Conservation (phyloP, 169 alveolate species). For the Eimeria tenella region DNA sequence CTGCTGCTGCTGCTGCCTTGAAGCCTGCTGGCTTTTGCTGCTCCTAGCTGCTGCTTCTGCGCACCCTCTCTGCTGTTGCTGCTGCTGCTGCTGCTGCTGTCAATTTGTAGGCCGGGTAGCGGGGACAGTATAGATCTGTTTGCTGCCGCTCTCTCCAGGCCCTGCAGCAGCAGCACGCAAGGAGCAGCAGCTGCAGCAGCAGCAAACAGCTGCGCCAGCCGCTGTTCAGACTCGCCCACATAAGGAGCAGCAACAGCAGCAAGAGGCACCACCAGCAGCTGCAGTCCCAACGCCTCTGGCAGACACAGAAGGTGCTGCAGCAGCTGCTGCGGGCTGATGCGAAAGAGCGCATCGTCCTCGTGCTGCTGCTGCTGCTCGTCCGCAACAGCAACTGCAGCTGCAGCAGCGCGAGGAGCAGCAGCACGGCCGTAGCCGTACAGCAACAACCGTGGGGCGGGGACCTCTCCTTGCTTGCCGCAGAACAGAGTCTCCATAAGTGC, state of each 20-base stretch:
- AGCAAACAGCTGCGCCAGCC: slow-evolving; percentile 38
- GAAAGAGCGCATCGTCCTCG: background rate
- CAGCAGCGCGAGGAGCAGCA: slow-evolving; percentile 4
- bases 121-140: background rate
- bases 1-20: slow-evolving; percentile 39
- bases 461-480: background rate
- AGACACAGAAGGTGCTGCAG: background rate
- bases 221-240: slow-evolving; percentile 13
- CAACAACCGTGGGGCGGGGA: slow-evolving; percentile 9
- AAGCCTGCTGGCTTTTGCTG: background rate
- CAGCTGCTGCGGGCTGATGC: slow-evolving; percentile 47
- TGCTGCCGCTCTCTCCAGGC: slow-evolving; percentile 25
- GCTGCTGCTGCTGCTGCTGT: slow-evolving; percentile 24
- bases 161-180: slow-evolving; percentile 36
- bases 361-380: slow-evolving; percentile 11
- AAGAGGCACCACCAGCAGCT: slow-evolving; percentile 26
- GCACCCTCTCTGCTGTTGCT: background rate
- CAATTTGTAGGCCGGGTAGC: background rate
- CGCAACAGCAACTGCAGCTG: background rate
- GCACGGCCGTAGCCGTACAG: slow-evolving; percentile 35
- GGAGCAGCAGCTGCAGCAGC: slow-evolving; percentile 56
- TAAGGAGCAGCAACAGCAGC: slow-evolving; percentile 29
- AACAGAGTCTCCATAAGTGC: background rate
- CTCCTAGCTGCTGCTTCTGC: slow-evolving; percentile 8
- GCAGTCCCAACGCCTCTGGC: background rate